Percentiles rank a stretch among this genome's conserved stretches.
These are phyloP conservation scores for Pseudonitzschia pungens DNA, from an alignment of 108 stramenopile species.

Conservation along the genomic window DNA sequence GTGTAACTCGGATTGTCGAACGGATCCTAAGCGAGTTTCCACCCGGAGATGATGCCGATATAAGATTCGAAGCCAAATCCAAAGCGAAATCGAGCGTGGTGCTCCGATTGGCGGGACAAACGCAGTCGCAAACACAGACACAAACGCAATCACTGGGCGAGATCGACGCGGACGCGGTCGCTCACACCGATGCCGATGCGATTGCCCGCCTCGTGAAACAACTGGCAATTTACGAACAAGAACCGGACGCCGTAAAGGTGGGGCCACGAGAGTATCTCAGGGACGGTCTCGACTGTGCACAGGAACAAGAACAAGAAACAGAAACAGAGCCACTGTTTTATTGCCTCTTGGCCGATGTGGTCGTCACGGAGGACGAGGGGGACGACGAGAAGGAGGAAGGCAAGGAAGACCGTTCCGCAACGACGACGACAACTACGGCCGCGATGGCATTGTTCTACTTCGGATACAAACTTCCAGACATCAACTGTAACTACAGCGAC, in stretches of 20 bases:
- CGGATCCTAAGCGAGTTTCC: background rate
- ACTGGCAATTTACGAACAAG: slow-evolving; percentile 41
- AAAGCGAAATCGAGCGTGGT: background rate
- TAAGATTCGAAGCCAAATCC: background rate
- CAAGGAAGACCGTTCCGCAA: slow-evolving; percentile 18
- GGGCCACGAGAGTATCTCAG: slow-evolving; percentile 17
- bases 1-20: no score
- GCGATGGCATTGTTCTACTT: slow-evolving; percentile 60
- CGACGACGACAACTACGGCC: slow-evolving; percentile 1
- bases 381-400: background rate
- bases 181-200: slow-evolving; percentile 12
- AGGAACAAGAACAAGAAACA: background rate
- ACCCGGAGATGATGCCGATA: background rate
- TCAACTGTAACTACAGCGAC: background rate
- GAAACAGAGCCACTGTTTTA: slow-evolving; percentile 24
- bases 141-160: no score
- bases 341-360: slow-evolving; percentile 28
- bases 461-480: slow-evolving; percentile 32
- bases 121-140: no score
- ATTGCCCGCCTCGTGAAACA: slow-evolving; percentile 33
- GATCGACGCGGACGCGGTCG: no score
- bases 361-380: background rate
- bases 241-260: slow-evolving; percentile 34
- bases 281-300: slow-evolving; percentile 24
- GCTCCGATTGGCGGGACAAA: background rate